These are phyloP conservation scores for Quercus bicolor DNA, from an alignment of 306 rosid species.

Conservation along the genomic window DNA sequence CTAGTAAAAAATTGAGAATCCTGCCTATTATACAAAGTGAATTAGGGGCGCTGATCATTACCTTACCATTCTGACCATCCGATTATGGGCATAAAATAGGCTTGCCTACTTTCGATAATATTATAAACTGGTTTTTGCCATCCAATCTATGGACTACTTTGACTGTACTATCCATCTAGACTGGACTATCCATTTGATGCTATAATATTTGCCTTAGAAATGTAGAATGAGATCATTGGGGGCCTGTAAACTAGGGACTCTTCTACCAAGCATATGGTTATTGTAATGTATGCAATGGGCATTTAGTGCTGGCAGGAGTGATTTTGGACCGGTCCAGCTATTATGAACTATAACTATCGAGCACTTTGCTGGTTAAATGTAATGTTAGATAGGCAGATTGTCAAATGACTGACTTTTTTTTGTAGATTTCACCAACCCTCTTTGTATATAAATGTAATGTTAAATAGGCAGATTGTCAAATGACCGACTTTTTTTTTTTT, in stretches of 20 bases:
- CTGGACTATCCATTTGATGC: neutral
- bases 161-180: neutral
- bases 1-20: neutral
- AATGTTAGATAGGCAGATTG: neutral
- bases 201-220: neutral
- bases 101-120: neutral
- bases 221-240: neutral
- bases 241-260: neutral
- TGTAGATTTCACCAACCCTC: neutral
- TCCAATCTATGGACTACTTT: neutral
- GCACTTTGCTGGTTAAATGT: neutral
- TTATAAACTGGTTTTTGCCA: neutral
- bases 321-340: neutral
- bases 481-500: neutral
- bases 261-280: neutral
- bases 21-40: neutral
- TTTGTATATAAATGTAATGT: neutral
- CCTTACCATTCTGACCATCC: neutral
- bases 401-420: neutral
- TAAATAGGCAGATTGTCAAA: neutral
- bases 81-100: neutral
- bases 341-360: neutral
- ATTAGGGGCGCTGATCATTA: neutral
- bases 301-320: neutral
- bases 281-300: neutral